Evolutionary conservation across 306 rosid genomes (phyloP).

Genomic region (Prinsepia uniflora): DNA sequence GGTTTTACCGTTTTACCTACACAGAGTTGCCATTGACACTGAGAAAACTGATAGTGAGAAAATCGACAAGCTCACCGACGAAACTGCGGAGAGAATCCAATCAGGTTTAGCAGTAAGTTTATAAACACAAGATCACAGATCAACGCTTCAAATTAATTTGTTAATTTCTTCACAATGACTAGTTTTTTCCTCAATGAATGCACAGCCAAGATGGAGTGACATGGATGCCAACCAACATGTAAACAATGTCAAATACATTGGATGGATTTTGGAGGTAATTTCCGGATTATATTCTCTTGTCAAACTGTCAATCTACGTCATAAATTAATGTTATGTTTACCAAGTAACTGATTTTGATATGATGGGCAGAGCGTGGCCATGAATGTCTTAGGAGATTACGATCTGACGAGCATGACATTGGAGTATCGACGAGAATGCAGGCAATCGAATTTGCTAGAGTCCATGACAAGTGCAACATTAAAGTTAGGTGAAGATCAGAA

Average conservation of each 20-base stretch:
- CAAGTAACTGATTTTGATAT: neutral
- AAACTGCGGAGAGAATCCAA: slow-evolving; percentile 53
- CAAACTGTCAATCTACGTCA: neutral
- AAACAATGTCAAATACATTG: slow-evolving; percentile 89
- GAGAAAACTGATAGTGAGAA: slow-evolving; percentile 55
- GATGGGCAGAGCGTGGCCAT: slow-evolving; percentile 70
- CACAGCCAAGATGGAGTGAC: slow-evolving; percentile 95
- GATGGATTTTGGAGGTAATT: slow-evolving; percentile 91
- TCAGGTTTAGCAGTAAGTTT: slow-evolving; percentile 81
- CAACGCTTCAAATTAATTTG: too few relatives aligned
- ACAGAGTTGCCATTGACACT: slow-evolving; percentile 45
- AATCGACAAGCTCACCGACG: slow-evolving; percentile 70
- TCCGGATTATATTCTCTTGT: neutral
- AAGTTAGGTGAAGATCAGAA: slow-evolving; percentile 32
- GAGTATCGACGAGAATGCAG: slow-evolving; percentile 83
- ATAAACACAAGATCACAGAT: neutral
- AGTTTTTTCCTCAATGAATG: neutral
- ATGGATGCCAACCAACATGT: slow-evolving; percentile 98
- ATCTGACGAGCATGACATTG: slow-evolving; percentile 69
- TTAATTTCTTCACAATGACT: neutral
- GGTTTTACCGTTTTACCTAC: slow-evolving; percentile 63
- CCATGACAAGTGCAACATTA: slow-evolving; percentile 58
- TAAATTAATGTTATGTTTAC: too few relatives aligned
- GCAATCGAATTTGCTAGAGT: slow-evolving; percentile 68
- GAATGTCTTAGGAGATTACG: slow-evolving; percentile 50